A percentile compares a stretch with the other conserved stretches of the same genome.
Conservation (phyloP, 345 rosid species). For the Excoecaria cochinchinensis region DNA sequence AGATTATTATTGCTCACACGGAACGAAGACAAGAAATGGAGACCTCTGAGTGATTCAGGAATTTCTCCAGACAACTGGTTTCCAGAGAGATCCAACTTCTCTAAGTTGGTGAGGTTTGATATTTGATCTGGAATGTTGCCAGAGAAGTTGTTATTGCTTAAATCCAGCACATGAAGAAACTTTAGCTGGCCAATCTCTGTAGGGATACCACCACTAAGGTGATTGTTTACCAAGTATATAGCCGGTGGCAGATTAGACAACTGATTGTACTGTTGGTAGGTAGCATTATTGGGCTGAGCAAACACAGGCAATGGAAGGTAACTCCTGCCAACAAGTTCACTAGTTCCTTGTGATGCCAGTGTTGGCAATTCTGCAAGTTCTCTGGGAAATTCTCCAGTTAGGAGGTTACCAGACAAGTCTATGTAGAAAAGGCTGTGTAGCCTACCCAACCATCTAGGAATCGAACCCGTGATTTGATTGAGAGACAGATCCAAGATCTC, state of each 20-base stretch:
- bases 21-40: conserved; percentile 84
- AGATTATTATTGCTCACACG: conserved; percentile 75
- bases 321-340: conserved; percentile 41
- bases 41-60: conserved; percentile 70
- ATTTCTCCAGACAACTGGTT: conserved; percentile 73
- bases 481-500: conserved; percentile 74
- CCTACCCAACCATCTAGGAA: conserved; percentile 75
- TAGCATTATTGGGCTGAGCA: conserved; percentile 66
- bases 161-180: conserved; percentile 62
- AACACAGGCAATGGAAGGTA: conserved; percentile 85
- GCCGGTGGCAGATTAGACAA: conserved; percentile 79
- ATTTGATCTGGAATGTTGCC: conserved; percentile 74
- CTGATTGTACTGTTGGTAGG: conserved; percentile 82
- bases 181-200: conserved; percentile 56
- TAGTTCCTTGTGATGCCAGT: conserved; percentile 43
- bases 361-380: conserved; percentile 49
- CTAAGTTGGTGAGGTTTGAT: conserved; percentile 72
- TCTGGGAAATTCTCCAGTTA: conserved; percentile 68
- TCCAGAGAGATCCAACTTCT: conserved; percentile 68
- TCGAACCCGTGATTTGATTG: conserved; percentile 54
- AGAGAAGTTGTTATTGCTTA: conserved; percentile 51
- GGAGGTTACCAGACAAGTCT: conserved; percentile 66
- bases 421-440: conserved; percentile 66
- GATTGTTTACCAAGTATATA: conserved; percentile 57
- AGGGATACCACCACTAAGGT: conserved; percentile 66